Conservation (phyloP, 441 rosid species). For the Melastoma candidum region DNA sequence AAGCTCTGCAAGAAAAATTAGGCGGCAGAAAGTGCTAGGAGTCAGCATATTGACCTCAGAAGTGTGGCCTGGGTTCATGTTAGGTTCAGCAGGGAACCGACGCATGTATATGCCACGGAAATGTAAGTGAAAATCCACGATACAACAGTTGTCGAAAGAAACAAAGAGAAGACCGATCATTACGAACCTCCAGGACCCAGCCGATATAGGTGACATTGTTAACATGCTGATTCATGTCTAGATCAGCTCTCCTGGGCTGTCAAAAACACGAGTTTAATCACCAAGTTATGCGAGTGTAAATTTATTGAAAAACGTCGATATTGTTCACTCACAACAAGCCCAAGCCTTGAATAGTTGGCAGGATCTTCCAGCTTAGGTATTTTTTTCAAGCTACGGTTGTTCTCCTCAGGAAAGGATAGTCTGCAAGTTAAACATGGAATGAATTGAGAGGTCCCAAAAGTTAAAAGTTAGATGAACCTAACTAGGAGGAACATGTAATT, state of each 20-base stretch:
- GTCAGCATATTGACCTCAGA: no score
- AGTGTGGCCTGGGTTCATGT: no score
- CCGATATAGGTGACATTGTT: slow-evolving; percentile 87
- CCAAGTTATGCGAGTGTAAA: slow-evolving; percentile 3
- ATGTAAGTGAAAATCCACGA: no score
- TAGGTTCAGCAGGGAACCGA: no score
- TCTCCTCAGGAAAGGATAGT: slow-evolving; percentile 75
- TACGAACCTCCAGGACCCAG: slow-evolving; percentile 91
- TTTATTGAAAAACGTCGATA: not conserved
- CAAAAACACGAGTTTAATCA: slow-evolving; percentile 14
- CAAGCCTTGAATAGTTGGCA: slow-evolving; percentile 53
- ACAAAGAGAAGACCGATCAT: not conserved
- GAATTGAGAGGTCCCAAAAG: not conserved
- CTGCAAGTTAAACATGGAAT: slow-evolving; percentile 27
- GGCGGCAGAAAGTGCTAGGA: not conserved
- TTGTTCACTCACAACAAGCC: slow-evolving; percentile 54
- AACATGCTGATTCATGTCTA: slow-evolving; percentile 97
- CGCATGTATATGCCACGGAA: no score
- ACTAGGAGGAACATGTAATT: no score
- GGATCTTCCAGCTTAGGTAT: slow-evolving; percentile 72
- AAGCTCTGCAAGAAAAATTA: slow-evolving; percentile 50
- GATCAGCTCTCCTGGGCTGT: slow-evolving; percentile 94
- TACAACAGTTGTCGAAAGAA: no score
- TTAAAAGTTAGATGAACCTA: no score
- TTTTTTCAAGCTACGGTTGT: slow-evolving; percentile 67